phyloP scores from a whole-genome alignment of 257 asterid species.

The Fraxinus quadrangulata region DNA sequence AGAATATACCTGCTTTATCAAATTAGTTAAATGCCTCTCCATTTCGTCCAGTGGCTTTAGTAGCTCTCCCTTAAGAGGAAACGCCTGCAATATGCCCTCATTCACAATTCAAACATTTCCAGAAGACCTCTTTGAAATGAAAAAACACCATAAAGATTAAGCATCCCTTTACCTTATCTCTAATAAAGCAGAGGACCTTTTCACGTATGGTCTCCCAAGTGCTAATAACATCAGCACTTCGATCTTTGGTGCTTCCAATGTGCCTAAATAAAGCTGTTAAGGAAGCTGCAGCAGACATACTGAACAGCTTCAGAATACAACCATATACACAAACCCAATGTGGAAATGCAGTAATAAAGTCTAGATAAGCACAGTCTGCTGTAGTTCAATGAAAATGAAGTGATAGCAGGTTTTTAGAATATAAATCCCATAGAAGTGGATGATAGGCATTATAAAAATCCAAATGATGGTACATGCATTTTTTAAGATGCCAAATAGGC shows the following conservation, averaged over 20 bases:
- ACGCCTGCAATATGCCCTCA: conserved; percentile 56
- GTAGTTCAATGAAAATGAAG: not conserved
- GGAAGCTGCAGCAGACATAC: conserved; percentile 67
- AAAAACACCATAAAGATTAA: not conserved
- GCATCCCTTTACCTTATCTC: conserved; percentile 65
- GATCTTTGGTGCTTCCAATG: conserved; percentile 79
- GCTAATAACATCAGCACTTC: conserved; percentile 67
- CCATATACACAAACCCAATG: conserved; percentile 1
- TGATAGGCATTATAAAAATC: not conserved
- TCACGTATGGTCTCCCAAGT: conserved; percentile 86
- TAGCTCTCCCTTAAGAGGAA: conserved; percentile 78
- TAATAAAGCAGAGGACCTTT: conserved; percentile 77
- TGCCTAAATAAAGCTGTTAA: conserved; percentile 86
- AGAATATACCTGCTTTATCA: conserved; percentile 76
- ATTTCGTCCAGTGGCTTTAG: conserved; percentile 79
- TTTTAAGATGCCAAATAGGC: conserved; percentile 20
- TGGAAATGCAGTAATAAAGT: conserved; percentile 10
- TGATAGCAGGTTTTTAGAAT: conserved; percentile 8
- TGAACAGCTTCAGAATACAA: conserved; percentile 25
- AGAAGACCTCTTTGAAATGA: not conserved
- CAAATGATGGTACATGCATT: not conserved
- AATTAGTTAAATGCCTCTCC: conserved; percentile 84
- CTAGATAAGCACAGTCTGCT: not conserved
- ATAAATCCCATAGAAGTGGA: not conserved
- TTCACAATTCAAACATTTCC: conserved; percentile 11